These are phyloP conservation scores for Trichosporon sp. DNA, from an alignment of 1,284 basidiomycete genomes.

Conservation along the genomic window DNA sequence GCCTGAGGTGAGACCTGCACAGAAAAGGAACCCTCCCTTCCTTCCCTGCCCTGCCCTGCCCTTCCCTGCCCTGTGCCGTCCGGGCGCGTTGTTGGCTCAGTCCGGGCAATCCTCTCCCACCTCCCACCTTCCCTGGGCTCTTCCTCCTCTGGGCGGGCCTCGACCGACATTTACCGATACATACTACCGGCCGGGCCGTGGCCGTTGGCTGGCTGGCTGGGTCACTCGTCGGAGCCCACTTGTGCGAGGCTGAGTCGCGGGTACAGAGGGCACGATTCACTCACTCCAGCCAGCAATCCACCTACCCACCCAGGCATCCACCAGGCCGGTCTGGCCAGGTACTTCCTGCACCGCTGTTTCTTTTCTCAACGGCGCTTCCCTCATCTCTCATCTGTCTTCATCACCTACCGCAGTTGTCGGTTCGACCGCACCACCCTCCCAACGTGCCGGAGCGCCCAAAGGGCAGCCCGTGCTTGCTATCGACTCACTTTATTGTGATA, in stretches of 20 bases:
- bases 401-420: background rate
- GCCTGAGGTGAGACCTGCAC: too few relatives aligned
- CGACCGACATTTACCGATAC: slow-evolving; percentile 3
- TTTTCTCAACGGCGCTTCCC: background rate
- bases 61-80: too few relatives aligned
- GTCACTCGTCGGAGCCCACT: slow-evolving; percentile 1
- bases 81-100: background rate
- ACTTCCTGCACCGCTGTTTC: background rate
- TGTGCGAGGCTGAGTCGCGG: background rate
- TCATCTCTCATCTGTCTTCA: background rate
- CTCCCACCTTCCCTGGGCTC: background rate
- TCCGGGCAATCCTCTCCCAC: background rate
- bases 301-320: background rate
- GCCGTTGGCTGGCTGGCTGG: background rate
- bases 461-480: slow-evolving; percentile 3
- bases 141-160: background rate
- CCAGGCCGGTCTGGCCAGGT: background rate
- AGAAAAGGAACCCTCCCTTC: too few relatives aligned
- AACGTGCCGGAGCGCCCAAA: slow-evolving; percentile 5
- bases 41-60: too few relatives aligned
- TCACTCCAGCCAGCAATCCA: background rate
- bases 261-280: background rate
- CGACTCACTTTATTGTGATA: background rate
- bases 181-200: background rate
- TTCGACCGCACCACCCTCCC: background rate